phyloP scores from a whole-genome alignment of 1,284 basidiomycete genomes.

The Puccinia polysora region DNA sequence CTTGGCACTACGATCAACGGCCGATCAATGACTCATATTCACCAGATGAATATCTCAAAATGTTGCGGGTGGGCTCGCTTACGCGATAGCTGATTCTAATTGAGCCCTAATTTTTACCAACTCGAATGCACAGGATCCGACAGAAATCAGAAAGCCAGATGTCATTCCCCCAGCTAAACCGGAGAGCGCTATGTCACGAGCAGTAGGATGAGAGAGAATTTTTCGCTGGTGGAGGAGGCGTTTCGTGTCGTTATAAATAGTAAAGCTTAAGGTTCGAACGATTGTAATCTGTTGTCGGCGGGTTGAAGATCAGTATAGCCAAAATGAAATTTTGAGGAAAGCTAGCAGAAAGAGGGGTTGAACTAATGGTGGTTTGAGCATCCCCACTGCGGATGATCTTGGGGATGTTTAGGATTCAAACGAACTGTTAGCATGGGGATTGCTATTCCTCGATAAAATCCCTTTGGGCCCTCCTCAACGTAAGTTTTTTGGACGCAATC shows the following conservation, averaged over 20 bases:
- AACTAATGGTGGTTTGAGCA: not conserved
- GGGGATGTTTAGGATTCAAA: not conserved
- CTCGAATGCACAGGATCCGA: conserved; percentile 43
- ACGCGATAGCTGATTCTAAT: conserved; percentile 43
- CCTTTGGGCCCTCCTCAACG: conserved; percentile 36
- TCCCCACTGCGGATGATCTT: too few relatives aligned
- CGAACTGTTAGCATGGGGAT: conserved; percentile 43
- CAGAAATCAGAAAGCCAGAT: conserved; percentile 36
- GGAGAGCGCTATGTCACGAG: conserved; percentile 32
- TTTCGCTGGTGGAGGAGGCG: conserved; percentile 10
- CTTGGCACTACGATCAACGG: conserved; percentile 29
- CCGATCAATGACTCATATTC: too few relatives aligned
- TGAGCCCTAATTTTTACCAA: conserved; percentile 42
- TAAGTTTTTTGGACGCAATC: conserved; percentile 42
- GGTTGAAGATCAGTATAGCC: not conserved
- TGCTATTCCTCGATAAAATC: conserved; percentile 44
- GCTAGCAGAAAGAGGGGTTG: not conserved
- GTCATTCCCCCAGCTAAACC: conserved; percentile 35
- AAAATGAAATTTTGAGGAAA: not conserved
- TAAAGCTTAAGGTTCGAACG: conserved; percentile 37
- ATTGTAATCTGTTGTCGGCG: conserved; percentile 30
- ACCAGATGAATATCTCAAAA: too few relatives aligned
- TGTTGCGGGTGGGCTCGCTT: not conserved
- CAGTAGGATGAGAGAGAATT: conserved; percentile 11
- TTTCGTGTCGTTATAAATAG: conserved; percentile 39